phyloP scores from a whole-genome alignment of 257 asterid species.

The Voacanga thouarsii region DNA sequence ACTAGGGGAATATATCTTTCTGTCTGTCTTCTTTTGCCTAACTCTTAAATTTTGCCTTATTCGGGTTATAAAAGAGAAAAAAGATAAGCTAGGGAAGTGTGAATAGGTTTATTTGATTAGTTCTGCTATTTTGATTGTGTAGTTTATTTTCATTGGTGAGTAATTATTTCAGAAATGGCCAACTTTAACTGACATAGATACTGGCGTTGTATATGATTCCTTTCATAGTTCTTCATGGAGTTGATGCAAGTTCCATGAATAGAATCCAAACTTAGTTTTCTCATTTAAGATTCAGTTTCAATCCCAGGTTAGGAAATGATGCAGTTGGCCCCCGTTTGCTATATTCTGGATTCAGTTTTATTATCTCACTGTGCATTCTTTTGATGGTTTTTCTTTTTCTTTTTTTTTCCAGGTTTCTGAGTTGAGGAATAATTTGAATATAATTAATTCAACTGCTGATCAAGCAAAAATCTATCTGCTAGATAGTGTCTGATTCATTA shows the following conservation, averaged over 20 bases:
- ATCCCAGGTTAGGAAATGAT: no score
- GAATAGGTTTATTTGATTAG: conserved; percentile 65
- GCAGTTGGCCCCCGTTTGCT: no score
- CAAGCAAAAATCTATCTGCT: no score
- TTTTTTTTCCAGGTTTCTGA: no score
- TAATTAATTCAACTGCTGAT: no score
- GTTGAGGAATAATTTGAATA: no score
- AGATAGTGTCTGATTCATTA: no score
- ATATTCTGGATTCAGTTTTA: no score
- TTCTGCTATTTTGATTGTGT: conserved; percentile 9
- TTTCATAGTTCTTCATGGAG: conserved; percentile 76
- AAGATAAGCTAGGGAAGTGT: conserved; percentile 82
- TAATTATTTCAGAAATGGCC: conserved; percentile 1
- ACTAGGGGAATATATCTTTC: no score
- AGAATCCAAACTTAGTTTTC: conserved; percentile 78
- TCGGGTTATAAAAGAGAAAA: conserved; percentile 89
- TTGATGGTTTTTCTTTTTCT: no score
- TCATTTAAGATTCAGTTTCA: conserved; percentile 86
- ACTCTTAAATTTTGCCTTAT: conserved; percentile 23
- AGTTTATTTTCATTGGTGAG: conserved; percentile 4
- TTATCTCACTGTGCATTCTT: no score
- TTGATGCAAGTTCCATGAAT: conserved; percentile 94
- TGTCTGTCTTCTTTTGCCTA: conserved; percentile 6
- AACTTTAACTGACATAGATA: conserved; percentile 16
- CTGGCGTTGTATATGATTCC: conserved; percentile 11